Conservation (phyloP, 768 basidiomycete genomes). For the Amanita thiersii region DNA sequence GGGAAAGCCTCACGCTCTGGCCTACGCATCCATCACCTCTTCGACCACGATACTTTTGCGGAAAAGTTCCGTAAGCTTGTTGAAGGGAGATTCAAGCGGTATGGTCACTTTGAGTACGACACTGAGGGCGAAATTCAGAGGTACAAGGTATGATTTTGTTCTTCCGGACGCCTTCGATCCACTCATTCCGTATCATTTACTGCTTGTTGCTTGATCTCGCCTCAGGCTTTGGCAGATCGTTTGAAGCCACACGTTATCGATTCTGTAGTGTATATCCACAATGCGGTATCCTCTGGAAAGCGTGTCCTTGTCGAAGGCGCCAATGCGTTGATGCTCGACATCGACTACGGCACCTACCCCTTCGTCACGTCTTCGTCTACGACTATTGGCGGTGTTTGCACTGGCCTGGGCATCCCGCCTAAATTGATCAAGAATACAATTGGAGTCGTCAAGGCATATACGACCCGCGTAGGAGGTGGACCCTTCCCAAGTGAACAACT, state of each 20-base stretch:
- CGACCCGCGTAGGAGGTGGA: slow-evolving; percentile 96
- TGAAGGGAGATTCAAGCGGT: slow-evolving; percentile 96
- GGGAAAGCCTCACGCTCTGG: slow-evolving; percentile 96
- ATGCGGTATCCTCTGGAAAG: slow-evolving; percentile 68
- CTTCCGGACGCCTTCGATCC: too few species aligned
- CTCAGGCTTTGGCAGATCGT: slow-evolving; percentile 72
- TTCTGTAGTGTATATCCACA: slow-evolving; percentile 78
- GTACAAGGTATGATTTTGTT: slow-evolving; percentile 60
- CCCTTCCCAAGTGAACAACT: slow-evolving; percentile 97
- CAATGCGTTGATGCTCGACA: slow-evolving; percentile 96
- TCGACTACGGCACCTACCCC: slow-evolving; percentile 98
- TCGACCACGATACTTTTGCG: slow-evolving; percentile 79
- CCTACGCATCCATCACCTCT: slow-evolving; percentile 92
- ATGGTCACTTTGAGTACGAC: slow-evolving; percentile 96
- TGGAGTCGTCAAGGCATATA: slow-evolving; percentile 97
- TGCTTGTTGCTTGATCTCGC: neutral
- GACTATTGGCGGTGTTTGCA: slow-evolving; percentile 91
- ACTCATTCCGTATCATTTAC: neutral
- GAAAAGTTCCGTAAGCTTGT: slow-evolving; percentile 91
- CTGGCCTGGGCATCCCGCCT: slow-evolving; percentile 95
- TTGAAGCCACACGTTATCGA: slow-evolving; percentile 86
- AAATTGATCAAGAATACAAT: slow-evolving; percentile 78
- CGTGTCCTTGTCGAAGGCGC: slow-evolving; percentile 91
- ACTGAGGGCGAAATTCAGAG: slow-evolving; percentile 93
- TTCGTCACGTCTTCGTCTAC: slow-evolving; percentile 95